Base-by-base conservation (phyloP, 2,329 filamentous ascomycete species). In the Pseudogymnoascus verrucosus region DNA sequence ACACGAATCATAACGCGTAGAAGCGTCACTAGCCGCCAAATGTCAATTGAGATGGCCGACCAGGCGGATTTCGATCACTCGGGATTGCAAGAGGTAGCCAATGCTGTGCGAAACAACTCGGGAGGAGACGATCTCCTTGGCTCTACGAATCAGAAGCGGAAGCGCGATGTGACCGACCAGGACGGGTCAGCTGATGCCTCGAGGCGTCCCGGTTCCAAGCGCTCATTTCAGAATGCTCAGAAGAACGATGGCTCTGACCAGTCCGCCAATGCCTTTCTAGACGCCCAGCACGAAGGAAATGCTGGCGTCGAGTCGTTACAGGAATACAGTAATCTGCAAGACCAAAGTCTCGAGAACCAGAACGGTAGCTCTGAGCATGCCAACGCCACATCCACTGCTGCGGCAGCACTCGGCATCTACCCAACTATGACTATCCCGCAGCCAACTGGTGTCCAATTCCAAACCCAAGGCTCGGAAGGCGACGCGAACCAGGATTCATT, bases 301-400 rank as follows among this genome's bases (percentile, higher is more conserved):
- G 62, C 63, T 10, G 65, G 47, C n/a, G 67, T 72, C 60, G 72
- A 74, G 65, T 68, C 71, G 63, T 65, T 74, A 60, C 73, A 74
- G 67, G 71, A 74, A 60, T 75, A 73, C 66, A 71, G 68, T 62
- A 76, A 78, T 31, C 72, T 82, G 42, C 78, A 81, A 62, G 78
- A 79, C 67, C 65, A 66, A 40, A 65, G 68, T 57, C 75, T 79
- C 40, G 78, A 78, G 8, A 77, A 79, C 59, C 82, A 83, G 66
- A 85, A 84, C 67, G 82, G 81, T 63, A 76, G 80, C 47, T 75
- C 78, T 63, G 79, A 77, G 71, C 79, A 73, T 71, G 76, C 78
- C 37, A 79, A 74, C 66, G 68, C 68, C 62, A 79, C 77, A 67
- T 85, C 86, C 59, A 87, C 85, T 42, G 85, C 85, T 60, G 84